Evolutionary conservation across 2,329 filamentous ascomycete genomes (phyloP), one percentile per base, ranked within the genome.

Genomic region (Arthrobotrys pseudoclavata): DNA sequence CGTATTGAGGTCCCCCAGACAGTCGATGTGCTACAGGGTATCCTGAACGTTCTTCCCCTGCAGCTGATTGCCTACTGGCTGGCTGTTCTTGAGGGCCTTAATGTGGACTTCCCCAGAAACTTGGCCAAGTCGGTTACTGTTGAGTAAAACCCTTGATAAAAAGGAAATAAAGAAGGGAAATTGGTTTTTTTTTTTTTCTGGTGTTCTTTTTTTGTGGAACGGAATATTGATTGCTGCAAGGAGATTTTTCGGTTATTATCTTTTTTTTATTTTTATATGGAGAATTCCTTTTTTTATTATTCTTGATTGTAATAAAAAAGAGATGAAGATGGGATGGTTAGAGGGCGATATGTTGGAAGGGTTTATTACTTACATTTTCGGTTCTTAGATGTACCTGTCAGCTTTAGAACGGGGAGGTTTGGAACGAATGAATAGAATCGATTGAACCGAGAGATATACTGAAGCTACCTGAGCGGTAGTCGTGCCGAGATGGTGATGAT

Each of bases 51-150:
- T 83, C 93, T 99, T 81, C 96, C 96, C 64, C 89, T 99, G 83
- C 96, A 99, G 87, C 88, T 99, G 82, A 97, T 99, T 86, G 93
- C 96, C 76, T 99, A 99, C 89, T 98, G 96, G 95, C 90, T 99
- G 80, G 96, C 96, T 68, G 95, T 99, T 82, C 91, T 92, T 81
- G 96, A 97, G 87, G 95, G 94, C 64, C 87, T 97, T 81, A 98
- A 99, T 84, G 96, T 99, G 77, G 96, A 99, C 84, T 98, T 98
- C 90, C 96, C 96, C 74, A 92, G 96, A 83, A 99, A 99, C 87
- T 86, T 99, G 86, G 96, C 96, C 85, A 99, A 99, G 90, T 97
- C 94, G 80, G 96, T 99, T 80, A 99, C 96, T 80, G 96, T 99
- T 81, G 96, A 99, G 89, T 99, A 95, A 87, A 57, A 9, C 7